Percentiles rank a stretch among this genome's conserved stretches.
Evolutionary conservation across 805 yeast genomes (phyloP).

Genomic region (Metschnikowia borealis): DNA sequence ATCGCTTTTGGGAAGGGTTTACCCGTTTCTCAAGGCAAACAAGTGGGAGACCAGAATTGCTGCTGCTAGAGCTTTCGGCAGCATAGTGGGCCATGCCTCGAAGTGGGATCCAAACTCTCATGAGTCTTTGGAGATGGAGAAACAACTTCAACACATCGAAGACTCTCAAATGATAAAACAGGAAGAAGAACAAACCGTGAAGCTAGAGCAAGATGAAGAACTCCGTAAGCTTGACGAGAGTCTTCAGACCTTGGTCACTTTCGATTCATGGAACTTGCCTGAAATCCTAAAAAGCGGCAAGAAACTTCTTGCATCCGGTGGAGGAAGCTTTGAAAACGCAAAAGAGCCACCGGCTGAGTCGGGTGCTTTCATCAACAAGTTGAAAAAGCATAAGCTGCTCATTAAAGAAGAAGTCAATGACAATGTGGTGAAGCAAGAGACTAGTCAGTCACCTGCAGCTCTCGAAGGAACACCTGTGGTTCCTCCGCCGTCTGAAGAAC

Average conservation of each 20-base stretch:
- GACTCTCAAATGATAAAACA: conserved; percentile 22
- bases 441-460: neutral
- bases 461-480: neutral
- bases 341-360: conserved; percentile 36
- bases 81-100: conserved; percentile 74
- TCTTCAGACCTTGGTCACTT: conserved; percentile 39
- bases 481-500: conserved; percentile 14
- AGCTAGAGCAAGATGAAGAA: conserved; percentile 42
- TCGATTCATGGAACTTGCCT: conserved; percentile 48
- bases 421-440: neutral
- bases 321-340: conserved; percentile 34
- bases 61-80: conserved; percentile 93
- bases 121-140: conserved; percentile 25
- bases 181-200: conserved; percentile 25
- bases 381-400: conserved; percentile 48
- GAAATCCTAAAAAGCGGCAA: conserved; percentile 49
- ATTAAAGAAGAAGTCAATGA: conserved; percentile 21
- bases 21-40: conserved; percentile 75
- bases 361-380: conserved; percentile 41
- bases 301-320: conserved; percentile 63
- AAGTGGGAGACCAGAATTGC: conserved; percentile 97
- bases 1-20: conserved; percentile 78
- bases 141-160: conserved; percentile 15
- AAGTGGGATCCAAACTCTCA: conserved; percentile 78
- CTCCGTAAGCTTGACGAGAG: conserved; percentile 39